Base-by-base conservation (phyloP, 805 yeast genomes). In the Lipomyces mesembrius region DNA sequence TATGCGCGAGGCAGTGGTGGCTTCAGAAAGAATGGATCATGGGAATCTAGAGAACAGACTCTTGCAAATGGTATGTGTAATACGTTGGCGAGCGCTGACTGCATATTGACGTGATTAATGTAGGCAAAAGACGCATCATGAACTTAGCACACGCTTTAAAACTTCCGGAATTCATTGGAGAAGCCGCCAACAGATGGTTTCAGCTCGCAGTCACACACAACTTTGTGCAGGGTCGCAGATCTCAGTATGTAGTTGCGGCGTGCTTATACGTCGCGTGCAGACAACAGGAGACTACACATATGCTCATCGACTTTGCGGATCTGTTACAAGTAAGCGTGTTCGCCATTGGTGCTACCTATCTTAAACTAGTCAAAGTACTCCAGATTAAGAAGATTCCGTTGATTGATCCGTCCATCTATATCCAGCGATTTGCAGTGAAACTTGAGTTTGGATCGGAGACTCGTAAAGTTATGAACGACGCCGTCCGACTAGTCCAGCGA, bases 231-330 rank as follows among this genome's bases (percentile, higher is more conserved):
- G 99, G 99, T n/a, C 84, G 99, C 73, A 81, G 95, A 69, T 92
- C 98, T 1, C 98, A 93, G 76, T 93, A 94, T 75, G 98, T 95
- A 2, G 87, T 93, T 63, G 96, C 97, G 0, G 92, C 98, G 0
- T 95, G 99, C 79, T 82, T 95, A 43, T 95, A 95, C 76, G 87
- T 95, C 59, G 97, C 98, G 0, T 95, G 99, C 78, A 87, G 99
- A 75, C 89, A 88, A 76, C 94, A 89, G 74, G 85, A 86, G 76
- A 93, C 98, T 0, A 95, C 90, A 73, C 98, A 94, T 76, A 92
- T 95, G 97, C 83, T 95, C 73, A 93, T 95, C 74, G 99, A 95
- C 79, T 95, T 95, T 76, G 90, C 96, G 17, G 90, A 97, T 56
- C 82, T 94, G 71, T 81, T 96, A 55, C 97, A 90, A 76, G 92